Evolutionary conservation across 2,329 filamentous ascomycete species (phyloP), one percentile per base, ranked within the genome.

Genomic region (Trichoderma koningiopsis): DNA sequence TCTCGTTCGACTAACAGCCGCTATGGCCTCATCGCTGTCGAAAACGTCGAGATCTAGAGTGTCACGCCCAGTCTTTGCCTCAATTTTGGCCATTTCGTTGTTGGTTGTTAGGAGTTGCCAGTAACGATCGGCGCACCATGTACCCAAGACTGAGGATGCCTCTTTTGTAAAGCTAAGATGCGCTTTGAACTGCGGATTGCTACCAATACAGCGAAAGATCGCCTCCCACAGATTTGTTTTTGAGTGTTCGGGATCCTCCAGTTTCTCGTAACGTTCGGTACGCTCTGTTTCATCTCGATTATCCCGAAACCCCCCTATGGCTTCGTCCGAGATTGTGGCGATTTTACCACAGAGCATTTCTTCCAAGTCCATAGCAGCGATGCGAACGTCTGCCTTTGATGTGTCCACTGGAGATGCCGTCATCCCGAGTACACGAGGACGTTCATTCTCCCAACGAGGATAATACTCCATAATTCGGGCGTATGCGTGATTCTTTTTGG

Each of bases 361-460:
- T 77, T 98, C 95, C 0, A 99, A 86, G 65, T 92, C 88, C 70
- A 82, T 81, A 0, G 92, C 92, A 47, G 92, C 92, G 70, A 88
- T 83, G 19, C 84, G 83, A 33, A 97, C 86, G 72, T 97, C 89
- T 19, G 58, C 73, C 0, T 87, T 86, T 75, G 92, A 91, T 0
- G 92, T 89, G 80, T 98, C 94, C 3, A 97, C 91, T 0, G 96
- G 96, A 0, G 96, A 98, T 8, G 96, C 96, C 1, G 96, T 99
- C 95, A 98, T 97, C 31, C 95, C 95, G 73, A 99, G 92, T 24
- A 99, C 89, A 47, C 90, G 91, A 4, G 96, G 96, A 5, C 89
- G 85, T 0, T 83, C 80, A 1, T 59, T 35, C 1, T 7, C 3
- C 1, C 77, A 73, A 2, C 84, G 79, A 1, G 88, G 75, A 75